Percentiles rank a stretch among this genome's conserved stretches.
phyloP scores from a whole-genome alignment of 805 yeast species.

The Cyberlindnera veronae region DNA sequence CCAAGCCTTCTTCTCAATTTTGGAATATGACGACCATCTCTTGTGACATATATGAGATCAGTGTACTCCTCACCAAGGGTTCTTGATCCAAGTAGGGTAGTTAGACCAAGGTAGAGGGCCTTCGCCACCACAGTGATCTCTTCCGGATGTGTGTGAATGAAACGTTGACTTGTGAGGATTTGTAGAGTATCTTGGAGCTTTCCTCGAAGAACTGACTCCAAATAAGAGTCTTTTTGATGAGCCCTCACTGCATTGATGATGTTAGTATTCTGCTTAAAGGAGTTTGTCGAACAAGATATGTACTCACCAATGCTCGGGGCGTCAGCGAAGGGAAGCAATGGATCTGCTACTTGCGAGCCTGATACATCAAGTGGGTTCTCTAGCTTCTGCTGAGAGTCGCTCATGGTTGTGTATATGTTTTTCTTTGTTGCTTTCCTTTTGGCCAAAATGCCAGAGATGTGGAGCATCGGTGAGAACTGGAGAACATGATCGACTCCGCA shows the following conservation, averaged over 20 bases:
- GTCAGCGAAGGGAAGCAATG: conserved; percentile 63
- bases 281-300: too few species aligned
- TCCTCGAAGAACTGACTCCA: conserved; percentile 50
- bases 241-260: conserved; percentile 57
- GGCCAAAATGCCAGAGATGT: too few species aligned
- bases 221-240: conserved; percentile 82
- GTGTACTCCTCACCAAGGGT: conserved; percentile 95
- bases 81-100: conserved; percentile 72
- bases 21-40: conserved; percentile 50
- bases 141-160: conserved; percentile 57
- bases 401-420: neutral
- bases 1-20: conserved; percentile 44
- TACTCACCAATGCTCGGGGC: conserved; percentile 79
- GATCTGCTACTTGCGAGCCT: neutral
- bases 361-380: too few species aligned
- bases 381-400: neutral
- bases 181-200: conserved; percentile 57
- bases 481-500: too few species aligned
- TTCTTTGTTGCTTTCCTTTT: too few species aligned
- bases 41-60: conserved; percentile 64
- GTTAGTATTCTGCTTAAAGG: conserved; percentile 1
- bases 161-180: conserved; percentile 54
- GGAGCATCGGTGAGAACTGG: too few species aligned
- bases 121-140: conserved; percentile 59
- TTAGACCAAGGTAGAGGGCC: conserved; percentile 61